Conservation (phyloP, 2,329 filamentous ascomycete species). For the Mollisiaceae sp. region DNA sequence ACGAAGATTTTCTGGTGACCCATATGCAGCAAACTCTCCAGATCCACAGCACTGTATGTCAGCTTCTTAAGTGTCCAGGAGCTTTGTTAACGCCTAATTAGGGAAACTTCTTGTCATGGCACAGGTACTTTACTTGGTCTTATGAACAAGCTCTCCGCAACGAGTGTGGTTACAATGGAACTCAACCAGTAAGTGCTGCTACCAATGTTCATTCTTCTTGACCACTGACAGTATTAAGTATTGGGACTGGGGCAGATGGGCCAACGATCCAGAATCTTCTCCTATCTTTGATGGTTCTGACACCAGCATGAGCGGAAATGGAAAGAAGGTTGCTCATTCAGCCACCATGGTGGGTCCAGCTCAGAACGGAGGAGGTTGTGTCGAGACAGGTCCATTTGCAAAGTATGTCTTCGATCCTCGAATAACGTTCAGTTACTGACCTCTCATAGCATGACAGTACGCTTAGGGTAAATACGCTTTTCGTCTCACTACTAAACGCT, state of each 20-base stretch:
- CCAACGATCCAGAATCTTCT: slow-evolving; percentile 51
- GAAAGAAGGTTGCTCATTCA: slow-evolving; percentile 41
- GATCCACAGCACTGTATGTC: slow-evolving; percentile 36
- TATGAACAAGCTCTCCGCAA: slow-evolving; percentile 49
- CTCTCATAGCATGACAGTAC: slow-evolving; percentile 42
- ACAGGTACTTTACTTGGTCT: slow-evolving; percentile 48
- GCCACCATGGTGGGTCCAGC: slow-evolving; percentile 44
- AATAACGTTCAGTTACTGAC: slow-evolving; percentile 5
- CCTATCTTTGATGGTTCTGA: slow-evolving; percentile 61
- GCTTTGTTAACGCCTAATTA: slow-evolving; percentile 13
- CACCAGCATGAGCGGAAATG: slow-evolving; percentile 55
- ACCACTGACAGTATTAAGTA: slow-evolving; percentile 33
- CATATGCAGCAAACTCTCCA: slow-evolving; percentile 43
- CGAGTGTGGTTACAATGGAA: slow-evolving; percentile 50
- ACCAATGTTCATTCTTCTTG: background rate
- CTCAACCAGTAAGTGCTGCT: slow-evolving; percentile 42
- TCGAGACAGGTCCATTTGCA: slow-evolving; percentile 52
- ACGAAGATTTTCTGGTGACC: slow-evolving; percentile 46
- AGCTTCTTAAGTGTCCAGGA: slow-evolving; percentile 24
- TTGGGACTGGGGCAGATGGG: slow-evolving; percentile 56
- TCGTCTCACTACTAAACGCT: slow-evolving; percentile 28
- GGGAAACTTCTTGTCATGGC: slow-evolving; percentile 49
- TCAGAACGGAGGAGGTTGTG: slow-evolving; percentile 57
- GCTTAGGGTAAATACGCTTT: slow-evolving; percentile 52
- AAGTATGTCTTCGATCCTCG: slow-evolving; percentile 35